Evolutionary conservation across 768 basidiomycete species (phyloP), one percentile per base, ranked within the genome.

Genomic region (Suillus brevipes): DNA sequence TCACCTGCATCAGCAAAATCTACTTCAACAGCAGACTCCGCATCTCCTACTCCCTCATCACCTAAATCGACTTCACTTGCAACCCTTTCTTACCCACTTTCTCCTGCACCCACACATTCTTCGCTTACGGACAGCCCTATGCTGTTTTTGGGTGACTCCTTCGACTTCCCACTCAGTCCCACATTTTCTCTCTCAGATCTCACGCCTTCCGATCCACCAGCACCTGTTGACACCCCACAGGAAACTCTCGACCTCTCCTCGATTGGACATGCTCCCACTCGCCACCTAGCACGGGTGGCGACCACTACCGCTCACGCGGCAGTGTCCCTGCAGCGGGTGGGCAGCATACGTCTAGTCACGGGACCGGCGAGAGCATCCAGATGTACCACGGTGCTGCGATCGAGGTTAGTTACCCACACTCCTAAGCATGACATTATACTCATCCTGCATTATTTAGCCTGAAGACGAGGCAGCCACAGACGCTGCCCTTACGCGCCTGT

Each of bases 271-370:
- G 83, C 89, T 75, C 79, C 90, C 88, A 91, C 93, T 95, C 88
- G 93, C 93, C 93, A 95, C 89, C 89, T 91, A 90, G 93, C 93
- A 95, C 93, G 93, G 93, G 90, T 95, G 93, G 93, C 86, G 93
- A 88, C 84, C 87, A 85, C 84, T 82, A 83, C 71, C 69, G 77
- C 69, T 67, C 70, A 74, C 78, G 74, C 83, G 72, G 79, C 84
- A 83, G 83, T 87, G 89, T 83, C 93, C 93, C 91, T 89, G 93
- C 93, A 95, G 93, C 93, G 92, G 93, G 92, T 91, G 90, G 89
- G 80, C 79, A 64, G 76, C 73, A 73, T 62, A 70, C 73, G 72
- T 69, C 71, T 75, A 72, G 65, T 74, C 66, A 76, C 64, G 69
- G 55, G 69, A 69, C 66, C 57, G 61, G 52, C 25, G 71, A 74